A percentile compares a stretch with the other conserved stretches of the same genome.
These are phyloP conservation scores for Rutstroemia sp. DNA, from an alignment of 2,329 filamentous ascomycete species.

Conservation along the genomic window DNA sequence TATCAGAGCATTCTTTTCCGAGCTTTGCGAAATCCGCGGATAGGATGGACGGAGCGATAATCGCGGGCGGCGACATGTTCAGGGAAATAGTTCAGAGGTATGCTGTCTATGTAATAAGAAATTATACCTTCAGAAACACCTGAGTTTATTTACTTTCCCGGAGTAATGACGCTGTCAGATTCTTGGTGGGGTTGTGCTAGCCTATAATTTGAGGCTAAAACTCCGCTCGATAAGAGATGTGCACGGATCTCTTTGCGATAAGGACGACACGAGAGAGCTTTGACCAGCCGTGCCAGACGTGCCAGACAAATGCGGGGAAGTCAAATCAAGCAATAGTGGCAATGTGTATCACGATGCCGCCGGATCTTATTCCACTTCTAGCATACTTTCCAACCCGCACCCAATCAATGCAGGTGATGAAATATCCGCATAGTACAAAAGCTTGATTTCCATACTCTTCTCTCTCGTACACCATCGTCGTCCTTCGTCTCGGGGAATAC, in stretches of 20 bases:
- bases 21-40: slow-evolving; percentile 91
- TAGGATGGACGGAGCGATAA: slow-evolving; percentile 97
- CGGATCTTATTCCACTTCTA: neutral
- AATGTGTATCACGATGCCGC: neutral
- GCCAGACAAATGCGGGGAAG: slow-evolving; percentile 5
- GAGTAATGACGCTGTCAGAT: neutral
- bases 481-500: slow-evolving; percentile 3
- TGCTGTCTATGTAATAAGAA: neutral
- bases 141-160: neutral
- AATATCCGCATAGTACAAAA: neutral
- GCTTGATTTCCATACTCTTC: neutral
- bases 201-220: neutral
- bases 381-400: neutral
- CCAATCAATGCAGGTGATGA: neutral
- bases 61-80: slow-evolving; percentile 77
- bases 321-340: neutral
- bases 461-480: neutral
- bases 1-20: slow-evolving; percentile 76
- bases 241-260: neutral
- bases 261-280: neutral
- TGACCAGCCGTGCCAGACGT: neutral
- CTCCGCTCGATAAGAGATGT: too few relatives aligned
- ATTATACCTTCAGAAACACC: neutral
- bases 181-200: neutral
- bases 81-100: neutral